Evolutionary conservation across 129 eudicot genomes (phyloP), one percentile per base, ranked within the genome.

Genomic region (Solidago caesia): DNA sequence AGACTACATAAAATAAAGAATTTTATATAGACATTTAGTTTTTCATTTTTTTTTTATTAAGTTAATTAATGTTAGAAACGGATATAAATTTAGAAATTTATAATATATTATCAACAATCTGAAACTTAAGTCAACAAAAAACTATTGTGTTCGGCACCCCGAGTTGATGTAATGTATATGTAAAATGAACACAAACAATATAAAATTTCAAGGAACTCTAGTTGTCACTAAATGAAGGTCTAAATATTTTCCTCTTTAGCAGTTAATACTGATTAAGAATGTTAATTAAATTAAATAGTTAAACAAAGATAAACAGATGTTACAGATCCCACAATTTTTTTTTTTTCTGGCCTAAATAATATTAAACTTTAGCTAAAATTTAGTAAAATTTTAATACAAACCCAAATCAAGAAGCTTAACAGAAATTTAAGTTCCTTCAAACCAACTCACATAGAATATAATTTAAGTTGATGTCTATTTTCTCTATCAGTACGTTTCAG

Each of bases 311-410:
- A 65, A n/a, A n/a, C n/a, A n/a, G n/a, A n/a, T n/a, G n/a, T n/a
- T n/a, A 73, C 74, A 64, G 73, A 70, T 66, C 83, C 78, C 58
- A 65, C 59, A 58, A 57, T 66, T 29, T 44, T 27, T 27, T 53
- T 80, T 76, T 57, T 44, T 58, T 44, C 39, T 58, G 60, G 63
- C 65, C 7, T 8, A 11, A 71, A 25, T 27, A 15, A 52, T 10
- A 61, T 14, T 75, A 77, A 82, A 70, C 69, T 55, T 71, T 76
- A 71, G 64, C 56, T 15, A n/a, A 70, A 72, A 57, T n/a, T 67
- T 26, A 10, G 14, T 72, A 44, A 59, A 73, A 62, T 58, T 12
- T 51, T 46, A 33, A 15, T 13, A 71, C 45, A 68, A 66, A 41
- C 70, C 29, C 64, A 73, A 67, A 75, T 16, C 52, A 43, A 64